Percentiles rank a stretch among this genome's conserved stretches.
Evolutionary conservation across 495 filamentous ascomycete genomes (phyloP).

Genomic region (Hypoxylon crocopeplum): DNA sequence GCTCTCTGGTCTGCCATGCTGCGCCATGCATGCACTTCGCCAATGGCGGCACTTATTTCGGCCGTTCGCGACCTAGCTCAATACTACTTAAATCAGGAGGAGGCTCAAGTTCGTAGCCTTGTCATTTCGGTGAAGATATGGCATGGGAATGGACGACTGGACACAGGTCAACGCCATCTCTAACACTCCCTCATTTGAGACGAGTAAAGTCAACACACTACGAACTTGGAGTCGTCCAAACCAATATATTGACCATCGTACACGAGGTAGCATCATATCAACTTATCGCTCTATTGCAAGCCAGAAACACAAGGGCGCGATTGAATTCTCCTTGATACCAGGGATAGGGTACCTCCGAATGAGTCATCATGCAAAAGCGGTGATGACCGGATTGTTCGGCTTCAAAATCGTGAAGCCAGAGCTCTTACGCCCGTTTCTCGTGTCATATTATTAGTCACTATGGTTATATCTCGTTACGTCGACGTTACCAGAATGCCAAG

Average conservation of each 20-base stretch:
- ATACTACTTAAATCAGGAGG: slow-evolving; percentile 1
- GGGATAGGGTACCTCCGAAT: not conserved
- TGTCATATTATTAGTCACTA: no score
- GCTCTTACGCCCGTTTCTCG: no score
- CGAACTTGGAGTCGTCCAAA: no score
- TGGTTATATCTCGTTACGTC: no score
- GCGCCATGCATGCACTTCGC: slow-evolving; percentile 13
- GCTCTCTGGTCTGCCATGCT: slow-evolving; percentile 13
- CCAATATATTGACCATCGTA: no score
- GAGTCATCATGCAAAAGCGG: not conserved
- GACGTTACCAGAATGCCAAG: slow-evolving; percentile 1
- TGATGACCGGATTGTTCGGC: not conserved
- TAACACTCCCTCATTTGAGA: no score
- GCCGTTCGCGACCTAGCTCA: not conserved
- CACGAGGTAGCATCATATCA: no score
- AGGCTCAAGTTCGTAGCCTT: slow-evolving; percentile 8
- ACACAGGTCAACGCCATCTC: no score
- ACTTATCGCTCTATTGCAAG: no score
- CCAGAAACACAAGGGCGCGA: no score
- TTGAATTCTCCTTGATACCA: not conserved
- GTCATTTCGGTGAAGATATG: slow-evolving; percentile 16
- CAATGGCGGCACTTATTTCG: slow-evolving; percentile 1
- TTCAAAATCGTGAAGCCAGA: not conserved
- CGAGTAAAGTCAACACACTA: no score
- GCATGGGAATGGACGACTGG: not conserved